phyloP scores from a whole-genome alignment of 2,329 filamentous ascomycete species.

The Didymella pinodella region DNA sequence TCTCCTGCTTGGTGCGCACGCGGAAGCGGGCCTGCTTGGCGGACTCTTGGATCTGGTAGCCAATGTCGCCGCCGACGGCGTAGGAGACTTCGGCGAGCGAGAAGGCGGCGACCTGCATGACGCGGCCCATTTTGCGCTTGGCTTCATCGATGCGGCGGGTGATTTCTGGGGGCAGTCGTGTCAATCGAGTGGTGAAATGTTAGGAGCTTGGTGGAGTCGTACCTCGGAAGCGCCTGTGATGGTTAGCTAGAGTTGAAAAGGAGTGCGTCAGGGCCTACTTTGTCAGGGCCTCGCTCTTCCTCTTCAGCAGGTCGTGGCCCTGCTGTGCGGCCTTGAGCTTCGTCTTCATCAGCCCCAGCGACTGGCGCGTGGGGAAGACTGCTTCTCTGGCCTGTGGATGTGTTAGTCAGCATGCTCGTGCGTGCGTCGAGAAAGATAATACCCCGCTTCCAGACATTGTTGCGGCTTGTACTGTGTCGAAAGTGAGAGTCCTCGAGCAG shows the following conservation, averaged over 20 bases:
- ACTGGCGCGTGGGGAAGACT: constrained; percentile 98
- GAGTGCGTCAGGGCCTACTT: constrained; percentile 68
- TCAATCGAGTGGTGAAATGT: constrained; percentile 1
- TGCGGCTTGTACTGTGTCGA: constrained; percentile 26
- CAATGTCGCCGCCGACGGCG: constrained; percentile 90
- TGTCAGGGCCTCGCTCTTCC: constrained; percentile 97
- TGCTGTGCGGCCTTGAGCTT: constrained; percentile 85
- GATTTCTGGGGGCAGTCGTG: constrained; percentile 68
- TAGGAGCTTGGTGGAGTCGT: constrained; percentile 40
- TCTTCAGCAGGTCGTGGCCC: constrained; percentile 92
- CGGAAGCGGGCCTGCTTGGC: constrained; percentile 92
- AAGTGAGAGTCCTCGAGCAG: neutral
- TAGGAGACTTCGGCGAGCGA: constrained; percentile 97
- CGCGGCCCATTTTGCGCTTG: constrained; percentile 98
- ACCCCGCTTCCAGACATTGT: constrained; percentile 64
- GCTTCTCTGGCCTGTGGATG: constrained; percentile 81
- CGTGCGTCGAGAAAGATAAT: too few species aligned
- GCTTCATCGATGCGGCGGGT: constrained; percentile 97
- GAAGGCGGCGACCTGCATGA: constrained; percentile 99
- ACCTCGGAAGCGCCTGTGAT: constrained; percentile 84
- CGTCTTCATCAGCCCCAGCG: constrained; percentile 93
- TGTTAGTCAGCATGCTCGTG: constrained; percentile 32
- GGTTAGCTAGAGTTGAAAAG: constrained; percentile 10
- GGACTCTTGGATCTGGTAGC: constrained; percentile 96
- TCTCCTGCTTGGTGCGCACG: constrained; percentile 94